phyloP scores from a whole-genome alignment of 1,284 basidiomycete species.

The Boletus coffeatus region DNA sequence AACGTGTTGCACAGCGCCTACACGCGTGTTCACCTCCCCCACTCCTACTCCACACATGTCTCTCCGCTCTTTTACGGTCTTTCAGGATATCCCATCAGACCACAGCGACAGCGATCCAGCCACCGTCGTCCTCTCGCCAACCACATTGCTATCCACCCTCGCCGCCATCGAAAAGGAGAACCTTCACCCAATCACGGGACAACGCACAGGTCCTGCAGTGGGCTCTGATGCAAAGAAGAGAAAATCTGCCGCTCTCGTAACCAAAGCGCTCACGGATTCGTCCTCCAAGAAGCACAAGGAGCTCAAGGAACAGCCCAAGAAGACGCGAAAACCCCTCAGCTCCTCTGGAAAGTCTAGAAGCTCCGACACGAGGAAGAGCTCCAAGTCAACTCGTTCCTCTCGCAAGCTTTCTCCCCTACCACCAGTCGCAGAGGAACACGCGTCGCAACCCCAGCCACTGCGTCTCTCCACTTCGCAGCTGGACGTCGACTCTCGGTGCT shows the following conservation, averaged over 20 bases:
- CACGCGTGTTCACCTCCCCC: slow-evolving; percentile 17
- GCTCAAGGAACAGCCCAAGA: slow-evolving; percentile 45
- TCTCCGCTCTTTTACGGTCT: slow-evolving; percentile 58
- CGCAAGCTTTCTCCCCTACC: slow-evolving; percentile 40
- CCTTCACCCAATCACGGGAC: slow-evolving; percentile 64
- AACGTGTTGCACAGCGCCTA: slow-evolving; percentile 32
- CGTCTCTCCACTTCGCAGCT: slow-evolving; percentile 28
- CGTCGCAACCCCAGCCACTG: slow-evolving; percentile 27
- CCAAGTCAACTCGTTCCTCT: slow-evolving; percentile 29
- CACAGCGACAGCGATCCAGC: slow-evolving; percentile 20
- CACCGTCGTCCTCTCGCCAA: slow-evolving; percentile 11
- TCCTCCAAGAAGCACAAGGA: slow-evolving; percentile 43
- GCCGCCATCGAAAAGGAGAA: slow-evolving; percentile 67
- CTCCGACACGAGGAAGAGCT: slow-evolving; percentile 26
- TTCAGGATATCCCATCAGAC: slow-evolving; percentile 46
- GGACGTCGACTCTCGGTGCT: slow-evolving; percentile 49
- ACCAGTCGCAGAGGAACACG: slow-evolving; percentile 41
- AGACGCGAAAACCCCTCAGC: slow-evolving; percentile 44
- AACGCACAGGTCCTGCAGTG: slow-evolving; percentile 39
- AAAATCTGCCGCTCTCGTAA: slow-evolving; percentile 50
- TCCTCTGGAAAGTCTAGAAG: slow-evolving; percentile 29
- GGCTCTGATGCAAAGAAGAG: slow-evolving; percentile 50
- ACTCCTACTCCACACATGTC: slow-evolving; percentile 36
- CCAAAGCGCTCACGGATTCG: slow-evolving; percentile 32
- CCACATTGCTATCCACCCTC: slow-evolving; percentile 32